Conservation (phyloP, 1,284 basidiomycete genomes). For the Cryptococcus sp. region DNA sequence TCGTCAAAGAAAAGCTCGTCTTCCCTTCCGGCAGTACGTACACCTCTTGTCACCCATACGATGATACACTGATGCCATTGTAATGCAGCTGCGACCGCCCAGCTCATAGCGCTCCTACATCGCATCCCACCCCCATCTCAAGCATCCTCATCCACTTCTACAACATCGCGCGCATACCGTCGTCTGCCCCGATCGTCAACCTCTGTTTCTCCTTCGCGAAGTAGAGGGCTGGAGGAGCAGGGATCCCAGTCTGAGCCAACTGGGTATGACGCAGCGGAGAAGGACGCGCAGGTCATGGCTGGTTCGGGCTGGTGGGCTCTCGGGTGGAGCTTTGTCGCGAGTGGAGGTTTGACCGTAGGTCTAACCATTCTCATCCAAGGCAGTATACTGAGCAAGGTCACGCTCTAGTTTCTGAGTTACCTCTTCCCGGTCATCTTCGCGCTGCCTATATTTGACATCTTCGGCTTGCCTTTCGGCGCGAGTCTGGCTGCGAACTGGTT, state of each 20-base stretch:
- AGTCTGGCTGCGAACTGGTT: conserved; percentile 80
- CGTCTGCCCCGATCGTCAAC: conserved; percentile 34
- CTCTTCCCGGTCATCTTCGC: conserved; percentile 88
- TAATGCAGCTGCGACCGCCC: conserved; percentile 76
- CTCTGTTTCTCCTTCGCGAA: conserved; percentile 22
- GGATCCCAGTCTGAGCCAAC: conserved; percentile 1
- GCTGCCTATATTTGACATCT: conserved; percentile 81
- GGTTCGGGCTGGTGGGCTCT: conserved; percentile 70
- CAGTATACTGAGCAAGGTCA: conserved; percentile 7
- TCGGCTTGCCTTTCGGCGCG: conserved; percentile 56
- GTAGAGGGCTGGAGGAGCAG: conserved; percentile 9
- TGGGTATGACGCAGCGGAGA: conserved; percentile 19
- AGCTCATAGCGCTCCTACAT: conserved; percentile 91
- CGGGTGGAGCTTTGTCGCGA: conserved; percentile 71
- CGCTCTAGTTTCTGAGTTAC: conserved; percentile 60
- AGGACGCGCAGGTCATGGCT: conserved; percentile 57
- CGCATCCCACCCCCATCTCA: conserved; percentile 38
- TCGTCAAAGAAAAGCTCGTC: conserved; percentile 87
- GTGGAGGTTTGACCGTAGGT: conserved; percentile 70
- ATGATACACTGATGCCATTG: background rate
- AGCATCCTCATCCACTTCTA: conserved; percentile 10
- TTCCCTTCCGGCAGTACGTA: conserved; percentile 80
- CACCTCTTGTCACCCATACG: background rate
- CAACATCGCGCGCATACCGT: conserved; percentile 25
- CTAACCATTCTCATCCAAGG: background rate